Percentiles rank a stretch among this genome's conserved stretches.
phyloP scores from a whole-genome alignment of 306 rosid genomes.

The Canavalia gladiata region DNA sequence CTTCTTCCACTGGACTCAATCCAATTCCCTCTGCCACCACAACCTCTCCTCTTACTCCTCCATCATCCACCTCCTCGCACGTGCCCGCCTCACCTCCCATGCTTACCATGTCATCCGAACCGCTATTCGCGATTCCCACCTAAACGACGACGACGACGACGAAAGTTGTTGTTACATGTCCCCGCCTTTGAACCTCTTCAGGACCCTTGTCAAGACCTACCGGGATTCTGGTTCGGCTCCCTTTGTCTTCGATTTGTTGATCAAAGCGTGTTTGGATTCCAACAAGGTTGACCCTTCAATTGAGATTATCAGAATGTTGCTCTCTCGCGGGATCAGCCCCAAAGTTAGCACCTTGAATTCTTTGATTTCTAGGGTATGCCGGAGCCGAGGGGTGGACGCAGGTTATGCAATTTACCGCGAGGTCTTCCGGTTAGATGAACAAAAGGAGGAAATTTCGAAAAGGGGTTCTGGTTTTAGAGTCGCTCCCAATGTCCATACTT shows the following conservation, averaged over 20 bases:
- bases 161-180: slow-evolving; percentile 25
- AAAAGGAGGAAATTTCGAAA: slow-evolving; percentile 36
- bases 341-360: slow-evolving; percentile 70
- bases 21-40: slow-evolving; percentile 70
- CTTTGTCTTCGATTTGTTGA: slow-evolving; percentile 76
- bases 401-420: slow-evolving; percentile 69
- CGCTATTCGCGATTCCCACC: slow-evolving; percentile 55
- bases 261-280: slow-evolving; percentile 71
- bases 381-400: slow-evolving; percentile 55
- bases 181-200: slow-evolving; percentile 63
- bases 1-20: slow-evolving; percentile 74
- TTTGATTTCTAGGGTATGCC: slow-evolving; percentile 65
- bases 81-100: slow-evolving; percentile 64
- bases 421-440: slow-evolving; percentile 61
- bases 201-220: slow-evolving; percentile 69
- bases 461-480: slow-evolving; percentile 52
- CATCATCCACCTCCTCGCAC: slow-evolving; percentile 76
- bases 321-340: slow-evolving; percentile 70
- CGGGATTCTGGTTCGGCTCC: slow-evolving; percentile 76
- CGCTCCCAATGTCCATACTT: slow-evolving; percentile 72
- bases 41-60: slow-evolving; percentile 71
- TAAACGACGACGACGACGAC: slow-evolving; percentile 11
- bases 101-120: slow-evolving; percentile 61
- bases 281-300: slow-evolving; percentile 61
- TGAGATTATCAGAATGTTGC: slow-evolving; percentile 68